Conservation (phyloP, 2,329 filamentous ascomycete species). For the Aspergillus fructus region DNA sequence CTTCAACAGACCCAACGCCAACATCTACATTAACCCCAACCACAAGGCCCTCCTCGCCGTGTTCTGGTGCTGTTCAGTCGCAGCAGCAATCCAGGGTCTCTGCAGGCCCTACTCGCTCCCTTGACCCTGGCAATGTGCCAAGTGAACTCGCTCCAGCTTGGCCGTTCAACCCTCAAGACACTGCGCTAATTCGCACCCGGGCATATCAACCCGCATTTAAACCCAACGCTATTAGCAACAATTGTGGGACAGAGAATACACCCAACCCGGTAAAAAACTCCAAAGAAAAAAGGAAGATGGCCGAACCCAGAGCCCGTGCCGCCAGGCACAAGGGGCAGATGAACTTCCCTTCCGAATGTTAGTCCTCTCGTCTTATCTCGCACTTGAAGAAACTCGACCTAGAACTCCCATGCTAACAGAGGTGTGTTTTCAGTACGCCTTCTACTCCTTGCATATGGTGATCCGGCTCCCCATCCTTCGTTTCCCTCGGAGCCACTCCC, state of each 20-base stretch:
- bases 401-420: not conserved
- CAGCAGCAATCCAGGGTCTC: not conserved
- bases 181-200: conserved; percentile 22
- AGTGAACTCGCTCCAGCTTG: conserved; percentile 20
- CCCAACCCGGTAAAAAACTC: not conserved
- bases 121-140: conserved; percentile 19
- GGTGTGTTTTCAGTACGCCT: conserved; percentile 34
- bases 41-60: not conserved
- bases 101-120: conserved; percentile 1
- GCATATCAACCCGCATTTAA: conserved; percentile 22
- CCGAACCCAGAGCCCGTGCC: conserved; percentile 74
- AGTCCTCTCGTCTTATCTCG: conserved; percentile 24
- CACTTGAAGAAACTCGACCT: not conserved
- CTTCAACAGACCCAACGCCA: not conserved
- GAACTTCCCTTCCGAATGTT: conserved; percentile 74
- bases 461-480: conserved; percentile 52
- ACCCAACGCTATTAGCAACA: conserved; percentile 2
- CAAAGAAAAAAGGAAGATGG: conserved; percentile 41
- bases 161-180: conserved; percentile 23
- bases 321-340: conserved; percentile 80
- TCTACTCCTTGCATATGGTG: conserved; percentile 47
- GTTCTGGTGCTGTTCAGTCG: not conserved
- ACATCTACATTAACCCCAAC: conserved; percentile 1
- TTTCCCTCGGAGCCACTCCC: conserved; percentile 76
- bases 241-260: not conserved